Base-by-base conservation (phyloP, 1,284 basidiomycete species). In the Apiotrichum veenhuisii region DNA sequence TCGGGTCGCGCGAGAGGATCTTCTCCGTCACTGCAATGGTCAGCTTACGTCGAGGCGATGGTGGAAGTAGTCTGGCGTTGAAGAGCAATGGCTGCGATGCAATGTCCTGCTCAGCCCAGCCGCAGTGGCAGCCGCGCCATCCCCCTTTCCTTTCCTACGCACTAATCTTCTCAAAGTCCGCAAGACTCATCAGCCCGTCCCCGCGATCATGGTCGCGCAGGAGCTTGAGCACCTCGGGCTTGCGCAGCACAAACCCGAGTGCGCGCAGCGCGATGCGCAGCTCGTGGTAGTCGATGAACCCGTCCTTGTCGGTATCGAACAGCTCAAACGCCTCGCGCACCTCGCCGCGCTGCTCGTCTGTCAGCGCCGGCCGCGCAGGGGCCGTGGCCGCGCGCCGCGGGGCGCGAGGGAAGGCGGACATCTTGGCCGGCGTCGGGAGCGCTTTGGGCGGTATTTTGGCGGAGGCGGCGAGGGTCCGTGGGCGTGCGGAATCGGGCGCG, bases 261-360 rank as follows among this genome's bases (percentile, higher is more conserved):
- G 96, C 96, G 47, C 96, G 84, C 90, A 99, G 93, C 44, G 95
- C 93, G 64, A 99, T 96, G 76, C 98, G 98, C 68, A 98, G 83
- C 77, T 99, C 96, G 78, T 98, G 95, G 78, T 98, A 98, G 79
- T 95, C 93, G 61, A 96, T 82, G 52, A 83, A 86, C n/a, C 92
- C 91, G 71, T 98, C 95, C 81, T 97, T 97, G 82, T 98, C 95
- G 34, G 92, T 91, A 79, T 98, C 96, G 73, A 99, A 99, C 55
- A 98, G 85, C 77, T 98, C 94, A 72, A 99, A 99, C 0, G 96
- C 96, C 73, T 99, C 96, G 74, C 93, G 93, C 67, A 98, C 96
- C 79, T 99, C 95, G 71, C 92, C 88, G 68, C 91, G 89, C 75
- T 98, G 94, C 74, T 98, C 94, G 57, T 97, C 94, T 3, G 88